phyloP scores from a whole-genome alignment of 2,329 filamentous ascomycete genomes.

The Chrysoporthe deuterocubensis region DNA sequence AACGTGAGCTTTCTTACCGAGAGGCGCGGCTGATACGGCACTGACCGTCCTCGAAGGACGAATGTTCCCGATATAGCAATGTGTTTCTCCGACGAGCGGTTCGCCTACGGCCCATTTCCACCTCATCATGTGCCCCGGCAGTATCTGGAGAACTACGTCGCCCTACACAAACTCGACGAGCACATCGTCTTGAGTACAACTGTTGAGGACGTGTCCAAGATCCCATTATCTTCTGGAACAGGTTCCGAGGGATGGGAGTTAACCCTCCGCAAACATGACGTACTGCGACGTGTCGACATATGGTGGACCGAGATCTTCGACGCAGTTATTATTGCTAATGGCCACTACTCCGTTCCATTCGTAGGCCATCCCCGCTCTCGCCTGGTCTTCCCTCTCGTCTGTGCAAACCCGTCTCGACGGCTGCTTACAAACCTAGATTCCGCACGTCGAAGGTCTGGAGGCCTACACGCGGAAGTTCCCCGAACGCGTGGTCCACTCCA shows the following conservation, averaged over 20 bases:
- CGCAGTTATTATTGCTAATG: slow-evolving; percentile 48
- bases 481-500: slow-evolving; percentile 48
- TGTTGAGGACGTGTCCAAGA: slow-evolving; percentile 51
- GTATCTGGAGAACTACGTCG: slow-evolving; percentile 61
- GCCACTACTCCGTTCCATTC: slow-evolving; percentile 49
- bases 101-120: slow-evolving; percentile 60
- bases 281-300: slow-evolving; percentile 46
- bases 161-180: slow-evolving; percentile 50
- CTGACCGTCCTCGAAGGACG: slow-evolving; percentile 42
- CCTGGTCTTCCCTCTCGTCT: not conserved
- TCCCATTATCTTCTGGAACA: slow-evolving; percentile 30
- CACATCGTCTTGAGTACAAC: slow-evolving; percentile 55
- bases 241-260: slow-evolving; percentile 47
- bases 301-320: slow-evolving; percentile 60
- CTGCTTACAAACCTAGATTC: slow-evolving; percentile 41
- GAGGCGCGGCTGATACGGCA: not conserved
- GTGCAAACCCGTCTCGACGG: not conserved
- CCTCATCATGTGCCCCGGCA: slow-evolving; percentile 59
- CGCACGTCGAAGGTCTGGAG: slow-evolving; percentile 49
- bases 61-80: slow-evolving; percentile 62
- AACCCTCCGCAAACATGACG: slow-evolving; percentile 51
- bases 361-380: slow-evolving; percentile 38
- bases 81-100: slow-evolving; percentile 57
- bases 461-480: slow-evolving; percentile 45
- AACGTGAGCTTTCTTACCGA: slow-evolving; percentile 44